Base-by-base conservation (phyloP, 768 basidiomycete genomes). In the Tylopilus felleus region DNA sequence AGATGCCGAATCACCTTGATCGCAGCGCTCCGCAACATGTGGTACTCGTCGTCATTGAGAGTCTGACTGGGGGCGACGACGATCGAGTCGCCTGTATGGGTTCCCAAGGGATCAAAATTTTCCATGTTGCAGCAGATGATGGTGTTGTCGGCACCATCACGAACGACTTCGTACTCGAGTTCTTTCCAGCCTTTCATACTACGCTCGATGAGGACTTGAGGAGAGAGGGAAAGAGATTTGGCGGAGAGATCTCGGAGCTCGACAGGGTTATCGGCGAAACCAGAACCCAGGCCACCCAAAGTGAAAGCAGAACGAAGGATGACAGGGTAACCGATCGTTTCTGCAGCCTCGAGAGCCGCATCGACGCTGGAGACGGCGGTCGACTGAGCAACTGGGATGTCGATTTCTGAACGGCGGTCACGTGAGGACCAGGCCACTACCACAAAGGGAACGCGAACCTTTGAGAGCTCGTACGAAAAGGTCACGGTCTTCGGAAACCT, bases 111-210 rank as follows among this genome's bases (percentile, higher is more conserved):
- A 67, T 99, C 97, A 61, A 99, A 99, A 75, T 99, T 98, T 75
- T 98, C 93, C 93, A 96, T 96, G 73, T 95, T 95, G 75, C 96
- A 98, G 76, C 95, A 98, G 64, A 98, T 98, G 73, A 99, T 99
- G 25, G 95, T 98, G 77, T 98, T 97, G 74, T 99, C 97, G 47
- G 96, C 96, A 60, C 81, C 94, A 69, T 99, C 97, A 50, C 97
- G 89, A 65, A 98, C 97, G 57, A 99, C 97, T 71, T 99, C 97
- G 63, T 98, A 99, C 74, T 99, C 97, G 58, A 98, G 81, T 74
- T 99, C 97, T 71, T 99, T 99, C 97, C 97, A 99, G 28, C 97
- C 97, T 74, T 98, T 98, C 88, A 99, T 90, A 62, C 89, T 92
- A 47, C 94, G 89, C 74, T 98, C 97, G 59, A 99, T 94, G 52